Evolutionary conservation across 805 yeast genomes (phyloP), one percentile per base, ranked within the genome.

Genomic region (Pichia deserticola): DNA sequence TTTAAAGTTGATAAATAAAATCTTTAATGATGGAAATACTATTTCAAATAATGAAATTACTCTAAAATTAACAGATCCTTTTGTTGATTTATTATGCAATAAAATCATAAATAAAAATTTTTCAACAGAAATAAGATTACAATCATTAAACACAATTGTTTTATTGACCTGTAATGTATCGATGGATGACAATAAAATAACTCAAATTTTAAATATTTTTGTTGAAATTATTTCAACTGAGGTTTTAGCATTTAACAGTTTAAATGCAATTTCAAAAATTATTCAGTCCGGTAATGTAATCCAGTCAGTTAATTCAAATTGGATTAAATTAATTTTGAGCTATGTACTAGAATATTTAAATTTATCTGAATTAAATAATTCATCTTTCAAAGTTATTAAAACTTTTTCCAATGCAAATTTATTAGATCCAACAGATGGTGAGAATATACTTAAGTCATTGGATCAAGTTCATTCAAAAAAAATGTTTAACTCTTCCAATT

Each of bases 71-170:
- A 36, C 50, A 8, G 36, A 42, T 1, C 15, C 47, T 8, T 47
- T 56, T 35, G 53, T 49, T 42, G 49, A 54, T 15, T 37, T 57
- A 5, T 47, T 67, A 29, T 40, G 61, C 7, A 55, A 52, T 4
- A 67, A 57, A 39, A 57, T 63, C 7, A 44, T 55, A 1, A 57
- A 62, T 13, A 67, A 63, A 45, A 60, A 73, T 30, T 58, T 56
- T 39, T 63, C 71, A 7, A 54, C 62, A 27, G 71, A 68, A 40
- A 62, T 67, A 5, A 59, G 71, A 30, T 60, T 59, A 46, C 56
- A 56, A 44, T 57, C 68, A 8, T 50, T 67, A 27, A 43, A 34
- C 7, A 53, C 60, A 33, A 48, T 65, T 7, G 54, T 60, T 34
- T 46, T 51, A 5, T 42, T 60, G 25, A 48, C 55, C 15, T 36